Conservation (phyloP, 768 basidiomycete species). For the Trametes punicea region DNA sequence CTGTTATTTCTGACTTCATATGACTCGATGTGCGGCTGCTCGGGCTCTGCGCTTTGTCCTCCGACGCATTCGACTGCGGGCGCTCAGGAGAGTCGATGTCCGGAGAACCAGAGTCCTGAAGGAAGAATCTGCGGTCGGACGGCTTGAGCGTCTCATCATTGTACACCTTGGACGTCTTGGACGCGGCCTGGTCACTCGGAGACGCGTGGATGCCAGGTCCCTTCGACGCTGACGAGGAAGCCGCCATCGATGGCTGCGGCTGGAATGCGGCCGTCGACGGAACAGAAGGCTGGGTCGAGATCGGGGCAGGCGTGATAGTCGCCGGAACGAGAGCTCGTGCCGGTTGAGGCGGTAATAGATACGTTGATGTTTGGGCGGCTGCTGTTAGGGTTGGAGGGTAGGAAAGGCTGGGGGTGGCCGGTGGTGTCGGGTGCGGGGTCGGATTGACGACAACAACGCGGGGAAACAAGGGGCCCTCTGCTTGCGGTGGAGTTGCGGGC, state of each 20-base stretch:
- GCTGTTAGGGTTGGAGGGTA: conserved; percentile 21
- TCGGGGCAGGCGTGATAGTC: conserved; percentile 8
- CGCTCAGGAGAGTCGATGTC: conserved; percentile 36
- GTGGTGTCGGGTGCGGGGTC: conserved; percentile 77
- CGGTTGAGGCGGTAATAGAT: conserved; percentile 28
- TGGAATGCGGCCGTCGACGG: conserved; percentile 3
- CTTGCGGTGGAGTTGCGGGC: conserved; percentile 25
- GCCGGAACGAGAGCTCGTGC: conserved; percentile 21
- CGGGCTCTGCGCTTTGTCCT: conserved; percentile 21
- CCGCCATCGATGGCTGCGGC: neutral
- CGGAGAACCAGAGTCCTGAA: conserved; percentile 39
- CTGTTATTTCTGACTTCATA: conserved; percentile 24
- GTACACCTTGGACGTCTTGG: conserved; percentile 5
- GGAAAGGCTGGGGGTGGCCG: conserved; percentile 51
- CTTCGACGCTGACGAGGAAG: conserved; percentile 7
- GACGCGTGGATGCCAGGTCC: conserved; percentile 1
- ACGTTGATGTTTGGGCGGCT: conserved; percentile 32
- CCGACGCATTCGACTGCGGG: conserved; percentile 7
- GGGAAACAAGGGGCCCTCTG: conserved; percentile 38
- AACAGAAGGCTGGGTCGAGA: conserved; percentile 9
- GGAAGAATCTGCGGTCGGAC: conserved; percentile 43
- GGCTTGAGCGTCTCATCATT: conserved; percentile 34
- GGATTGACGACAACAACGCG: conserved; percentile 69
- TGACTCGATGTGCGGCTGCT: conserved; percentile 37
- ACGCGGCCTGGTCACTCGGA: neutral